Percentiles rank a stretch among this genome's conserved stretches.
These are phyloP conservation scores for Hymenoscyphus infarciens DNA, from an alignment of 2,329 filamentous ascomycete genomes.

Conservation along the genomic window DNA sequence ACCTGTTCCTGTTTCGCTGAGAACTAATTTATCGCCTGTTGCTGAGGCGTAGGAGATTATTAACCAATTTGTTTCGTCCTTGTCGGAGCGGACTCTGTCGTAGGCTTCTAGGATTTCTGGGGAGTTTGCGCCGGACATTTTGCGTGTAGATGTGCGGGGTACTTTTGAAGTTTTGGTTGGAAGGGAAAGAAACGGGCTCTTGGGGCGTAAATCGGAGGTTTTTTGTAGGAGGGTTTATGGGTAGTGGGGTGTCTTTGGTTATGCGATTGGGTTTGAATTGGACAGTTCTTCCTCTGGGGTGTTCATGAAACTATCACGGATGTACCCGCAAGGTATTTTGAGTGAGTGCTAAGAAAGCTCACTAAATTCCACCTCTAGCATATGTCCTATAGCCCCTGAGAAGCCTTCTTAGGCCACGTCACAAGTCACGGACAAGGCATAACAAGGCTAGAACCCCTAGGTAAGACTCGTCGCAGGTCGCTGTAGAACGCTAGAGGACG, in stretches of 20 bases:
- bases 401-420: no score
- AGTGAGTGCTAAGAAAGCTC: no score
- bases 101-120: conserved; percentile 62
- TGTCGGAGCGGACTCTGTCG: conserved; percentile 64
- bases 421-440: no score
- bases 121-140: conserved; percentile 54
- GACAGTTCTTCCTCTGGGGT: conserved; percentile 2
- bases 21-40: conserved; percentile 52
- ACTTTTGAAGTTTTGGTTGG: not conserved
- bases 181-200: not conserved
- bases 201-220: not conserved
- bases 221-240: not conserved
- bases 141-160: not conserved
- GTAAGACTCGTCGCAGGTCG: no score
- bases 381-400: no score
- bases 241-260: not conserved
- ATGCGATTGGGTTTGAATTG: not conserved
- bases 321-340: not conserved
- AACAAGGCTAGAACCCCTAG: no score
- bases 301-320: conserved; percentile 9
- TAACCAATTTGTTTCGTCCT: conserved; percentile 63
- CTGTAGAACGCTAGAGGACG: no score
- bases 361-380: no score
- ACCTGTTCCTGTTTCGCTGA: conserved; percentile 56
- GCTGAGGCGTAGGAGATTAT: conserved; percentile 58